Base-by-base conservation (phyloP, 2,329 filamentous ascomycete species). In the Sporothrix brunneoviolacea region DNA sequence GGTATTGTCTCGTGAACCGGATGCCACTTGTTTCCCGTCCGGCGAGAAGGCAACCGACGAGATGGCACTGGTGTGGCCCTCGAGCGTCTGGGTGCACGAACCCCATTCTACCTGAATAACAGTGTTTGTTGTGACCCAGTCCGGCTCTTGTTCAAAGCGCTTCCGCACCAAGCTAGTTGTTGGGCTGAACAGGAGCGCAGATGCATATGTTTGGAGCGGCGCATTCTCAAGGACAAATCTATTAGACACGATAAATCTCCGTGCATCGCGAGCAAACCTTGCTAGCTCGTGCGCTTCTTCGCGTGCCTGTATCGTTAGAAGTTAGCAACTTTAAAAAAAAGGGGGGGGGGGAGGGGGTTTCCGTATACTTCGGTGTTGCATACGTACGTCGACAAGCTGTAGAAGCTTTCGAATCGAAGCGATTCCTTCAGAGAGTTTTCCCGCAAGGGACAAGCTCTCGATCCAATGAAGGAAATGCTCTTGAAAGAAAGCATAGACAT, bases 1-100 rank as follows among this genome's bases (percentile, higher is more conserved):
- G 24, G 22, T 30, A 48, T 48, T 55, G 57, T 59, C 48, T 5
- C 10, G 10, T 55, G 50, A 54, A 53, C 50, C 7, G 58, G 10
- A 28, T 10, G 24, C 24, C 24, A 28, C 5, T 10, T 28, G 10
- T 10, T 5, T 28, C 24, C 24, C 24, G 24, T 28, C 24, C 24
- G 24, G 24, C 10, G 10, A 28, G 10, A 28, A 28, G 24, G 10
- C 24, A 28, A 28, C 24, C 24, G 24, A 28, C 10, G 10, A 28
- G 10, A 28, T 10, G 6, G 24, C 35, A 16, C 64, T 55, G 58
- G 16, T 19, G 9, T 37, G 10, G 24, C 24, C 10, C 19, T 19
- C 16, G 5, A 37, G 16, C 7, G 46, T 46, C 16, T 50, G 51
- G 3, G 22, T 18, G 27, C 35, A 41, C 3, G 33, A 8, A 32